Conservation (phyloP, 768 basidiomycete genomes). For the Russula sp. region DNA sequence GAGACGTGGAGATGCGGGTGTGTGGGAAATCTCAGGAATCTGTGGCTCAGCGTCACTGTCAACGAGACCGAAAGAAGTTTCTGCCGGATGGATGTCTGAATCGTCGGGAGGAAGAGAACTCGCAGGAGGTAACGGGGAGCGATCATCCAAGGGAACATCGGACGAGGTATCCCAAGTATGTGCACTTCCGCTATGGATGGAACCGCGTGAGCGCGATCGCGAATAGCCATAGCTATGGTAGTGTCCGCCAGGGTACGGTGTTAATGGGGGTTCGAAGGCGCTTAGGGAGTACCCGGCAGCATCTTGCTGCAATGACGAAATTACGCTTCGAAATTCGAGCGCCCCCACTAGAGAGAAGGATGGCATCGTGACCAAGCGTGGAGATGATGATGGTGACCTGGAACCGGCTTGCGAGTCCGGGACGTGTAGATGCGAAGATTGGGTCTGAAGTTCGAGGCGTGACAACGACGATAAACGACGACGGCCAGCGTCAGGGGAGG, state of each 20-base stretch:
- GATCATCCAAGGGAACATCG: slow-evolving; percentile 47
- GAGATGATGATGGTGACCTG: slow-evolving; percentile 36
- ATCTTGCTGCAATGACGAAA: slow-evolving; percentile 70
- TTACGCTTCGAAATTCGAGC: slow-evolving; percentile 90
- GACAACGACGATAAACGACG: slow-evolving; percentile 38
- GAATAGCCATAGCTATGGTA: slow-evolving; percentile 45
- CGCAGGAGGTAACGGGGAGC: slow-evolving; percentile 36
- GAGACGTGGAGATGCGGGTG: slow-evolving; percentile 43
- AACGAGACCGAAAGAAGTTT: slow-evolving; percentile 15
- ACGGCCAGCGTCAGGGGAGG: slow-evolving; percentile 25
- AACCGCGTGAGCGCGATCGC: slow-evolving; percentile 31
- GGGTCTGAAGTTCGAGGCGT: slow-evolving; percentile 34
- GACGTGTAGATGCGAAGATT: slow-evolving; percentile 36
- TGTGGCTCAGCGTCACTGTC: slow-evolving; percentile 20
- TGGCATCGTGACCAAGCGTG: slow-evolving; percentile 50
- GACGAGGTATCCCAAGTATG: slow-evolving; percentile 50
- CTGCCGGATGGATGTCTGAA: slow-evolving; percentile 4
- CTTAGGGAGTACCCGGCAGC: slow-evolving; percentile 52
- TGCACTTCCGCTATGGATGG: slow-evolving; percentile 28
- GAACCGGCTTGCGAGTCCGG: slow-evolving; percentile 42
- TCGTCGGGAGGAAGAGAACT: slow-evolving; percentile 25
- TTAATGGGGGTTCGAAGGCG: slow-evolving; percentile 59
- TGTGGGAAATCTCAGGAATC: slow-evolving; percentile 50
- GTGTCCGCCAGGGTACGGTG: slow-evolving; percentile 72
- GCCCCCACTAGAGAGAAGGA: slow-evolving; percentile 92